Base-by-base conservation (phyloP, 495 filamentous ascomycete species). In the Aspergillus egyptiacus region DNA sequence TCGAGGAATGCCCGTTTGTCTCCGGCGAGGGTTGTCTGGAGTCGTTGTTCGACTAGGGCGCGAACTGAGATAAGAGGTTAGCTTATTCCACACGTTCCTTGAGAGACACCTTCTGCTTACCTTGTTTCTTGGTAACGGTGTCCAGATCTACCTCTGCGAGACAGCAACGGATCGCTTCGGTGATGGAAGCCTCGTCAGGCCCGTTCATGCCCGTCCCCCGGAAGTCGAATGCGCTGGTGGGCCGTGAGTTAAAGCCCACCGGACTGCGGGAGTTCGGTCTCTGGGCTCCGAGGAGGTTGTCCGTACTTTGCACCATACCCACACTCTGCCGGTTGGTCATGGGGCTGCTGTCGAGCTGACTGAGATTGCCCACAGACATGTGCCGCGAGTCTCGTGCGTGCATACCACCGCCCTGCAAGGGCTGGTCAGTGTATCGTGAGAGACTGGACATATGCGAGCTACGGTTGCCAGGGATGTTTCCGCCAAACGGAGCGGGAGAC, bases 71-170 rank as follows among this genome's bases (percentile, higher is more conserved):
- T 61, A 35, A 24, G 15, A 28, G 10, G 49, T 57, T 60, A 62
- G 63, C 48, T 42, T 10, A n/a, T n/a, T n/a, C n/a, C n/a, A n/a
- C n/a, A n/a, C n/a, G n/a, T n/a, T n/a, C n/a, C n/a, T n/a, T n/a
- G n/a, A n/a, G n/a, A n/a, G n/a, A n/a, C n/a, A n/a, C n/a, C n/a
- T n/a, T 18, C 35, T 23, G 35, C 71, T 70, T 70, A 74, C 83
- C 75, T 75, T 97, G 93, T 71, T 97, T 98, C 81, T 98, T 98
- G 14, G 93, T 98, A 25, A 98, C 89, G 13, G 76, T 91, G 64
- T 98, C 93, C 17, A 98, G 69, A 68, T 98, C 90, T 2, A 96
- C 90, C 60, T 95, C 91, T n/a, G 77, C 69, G 51, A 98, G 71
- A 60, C 89, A 89, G 40, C 71, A 66, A 55, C 87, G 85, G 51